A percentile compares a stretch with the other conserved stretches of the same genome.
Conservation (phyloP, 176 grass and related monocot species). For the Miscanthus lutarioriparius region DNA sequence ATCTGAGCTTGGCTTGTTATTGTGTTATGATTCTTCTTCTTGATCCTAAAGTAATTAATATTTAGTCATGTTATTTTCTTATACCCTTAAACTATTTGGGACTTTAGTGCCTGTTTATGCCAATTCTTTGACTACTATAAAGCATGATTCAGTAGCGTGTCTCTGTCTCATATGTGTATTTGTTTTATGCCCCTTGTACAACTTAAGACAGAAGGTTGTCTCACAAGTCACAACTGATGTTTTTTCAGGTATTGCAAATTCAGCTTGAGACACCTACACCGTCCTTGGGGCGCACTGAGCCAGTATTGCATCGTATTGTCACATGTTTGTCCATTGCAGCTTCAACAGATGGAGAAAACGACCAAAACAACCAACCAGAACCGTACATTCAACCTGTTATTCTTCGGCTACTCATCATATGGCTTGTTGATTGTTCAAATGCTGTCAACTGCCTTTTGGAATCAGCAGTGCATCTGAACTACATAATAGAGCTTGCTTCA, state of each 20-base stretch:
- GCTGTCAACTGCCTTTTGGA: constrained; percentile 81
- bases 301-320: constrained; percentile 72
- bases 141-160: neutral
- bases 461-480: constrained; percentile 73
- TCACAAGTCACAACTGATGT: constrained; percentile 11
- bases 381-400: constrained; percentile 72
- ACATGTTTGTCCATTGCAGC: constrained; percentile 78
- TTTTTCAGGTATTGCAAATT: constrained; percentile 75
- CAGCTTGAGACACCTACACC: constrained; percentile 72
- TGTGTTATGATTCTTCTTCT: constrained; percentile 22
- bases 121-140: neutral
- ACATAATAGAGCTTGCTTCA: constrained; percentile 81
- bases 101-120: neutral
- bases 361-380: constrained; percentile 50
- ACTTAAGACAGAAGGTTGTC: constrained; percentile 19
- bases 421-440: constrained; percentile 86
- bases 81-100: neutral
- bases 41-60: neutral
- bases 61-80: neutral
- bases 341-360: constrained; percentile 61
- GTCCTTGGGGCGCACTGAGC: constrained; percentile 74
- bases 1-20: neutral
- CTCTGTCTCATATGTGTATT: neutral
- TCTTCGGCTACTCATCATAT: constrained; percentile 74
- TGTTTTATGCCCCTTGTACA: neutral